Percentiles rank a stretch among this genome's conserved stretches.
Evolutionary conservation across 2,329 filamentous ascomycete species (phyloP).

Genomic region (Aspergillus pseudonomiae): DNA sequence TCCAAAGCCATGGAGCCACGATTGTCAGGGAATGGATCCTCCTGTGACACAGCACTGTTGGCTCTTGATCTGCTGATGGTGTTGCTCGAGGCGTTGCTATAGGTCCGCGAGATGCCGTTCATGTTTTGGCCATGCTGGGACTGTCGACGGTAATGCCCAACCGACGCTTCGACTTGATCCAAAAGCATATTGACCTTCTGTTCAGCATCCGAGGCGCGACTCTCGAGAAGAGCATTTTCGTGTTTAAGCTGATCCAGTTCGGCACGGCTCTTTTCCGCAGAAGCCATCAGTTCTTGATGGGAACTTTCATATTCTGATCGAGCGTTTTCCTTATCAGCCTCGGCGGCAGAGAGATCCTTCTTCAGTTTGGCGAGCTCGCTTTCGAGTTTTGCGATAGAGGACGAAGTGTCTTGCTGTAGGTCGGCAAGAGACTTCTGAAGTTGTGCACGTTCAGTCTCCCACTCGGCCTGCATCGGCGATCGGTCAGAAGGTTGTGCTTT

Average conservation of each 20-base stretch:
- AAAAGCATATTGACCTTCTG: constrained; percentile 89
- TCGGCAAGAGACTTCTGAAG: constrained; percentile 70
- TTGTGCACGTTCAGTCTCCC: constrained; percentile 72
- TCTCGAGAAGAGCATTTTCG: constrained; percentile 80
- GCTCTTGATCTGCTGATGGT: constrained; percentile 44
- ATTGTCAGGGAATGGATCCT: constrained; percentile 51
- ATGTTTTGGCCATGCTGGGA: constrained; percentile 50
- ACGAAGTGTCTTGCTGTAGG: constrained; percentile 69
- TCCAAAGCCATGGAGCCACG: constrained; percentile 76
- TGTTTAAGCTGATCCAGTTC: constrained; percentile 81
- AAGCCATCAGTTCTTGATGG: constrained; percentile 60
- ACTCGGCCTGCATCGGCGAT: constrained; percentile 58
- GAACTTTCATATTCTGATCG: constrained; percentile 58
- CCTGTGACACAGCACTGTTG: constrained; percentile 47
- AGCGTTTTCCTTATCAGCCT: constrained; percentile 71
- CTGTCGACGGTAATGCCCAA: constrained; percentile 89
- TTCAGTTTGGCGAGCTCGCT: constrained; percentile 69
- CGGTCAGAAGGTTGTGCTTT: constrained; percentile 42
- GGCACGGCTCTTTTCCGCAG: constrained; percentile 58
- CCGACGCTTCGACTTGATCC: constrained; percentile 90
- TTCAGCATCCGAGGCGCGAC: constrained; percentile 85
- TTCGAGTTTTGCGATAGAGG: constrained; percentile 70
- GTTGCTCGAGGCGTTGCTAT: constrained; percentile 59
- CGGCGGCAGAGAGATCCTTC: constrained; percentile 67
- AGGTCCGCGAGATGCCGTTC: constrained; percentile 52